Percentiles rank a stretch among this genome's conserved stretches.
These are phyloP conservation scores for Zygoascus flipseniorum DNA, from an alignment of 805 yeast genomes.

Conservation along the genomic window DNA sequence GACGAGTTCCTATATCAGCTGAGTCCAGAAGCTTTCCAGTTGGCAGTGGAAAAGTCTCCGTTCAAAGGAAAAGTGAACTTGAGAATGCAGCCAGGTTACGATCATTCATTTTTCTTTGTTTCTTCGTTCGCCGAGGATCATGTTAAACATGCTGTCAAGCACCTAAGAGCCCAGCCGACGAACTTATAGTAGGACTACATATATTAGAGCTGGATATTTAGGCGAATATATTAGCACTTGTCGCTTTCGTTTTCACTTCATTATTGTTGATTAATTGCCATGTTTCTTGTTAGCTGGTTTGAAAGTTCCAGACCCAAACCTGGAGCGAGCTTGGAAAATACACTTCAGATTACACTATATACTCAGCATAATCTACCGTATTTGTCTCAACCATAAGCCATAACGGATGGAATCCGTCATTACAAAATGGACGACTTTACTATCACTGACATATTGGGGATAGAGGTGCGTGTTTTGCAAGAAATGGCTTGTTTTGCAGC, in stretches of 20 bases:
- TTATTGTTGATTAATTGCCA: no score
- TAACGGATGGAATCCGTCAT: no score
- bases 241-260: no score
- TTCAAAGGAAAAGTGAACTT: slow-evolving; percentile 56
- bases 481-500: background rate
- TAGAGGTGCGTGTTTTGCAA: background rate
- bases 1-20: slow-evolving; percentile 75
- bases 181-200: no score
- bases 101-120: slow-evolving; percentile 84
- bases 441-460: background rate
- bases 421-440: background rate
- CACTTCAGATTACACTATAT: no score
- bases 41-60: slow-evolving; percentile 50
- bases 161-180: slow-evolving; percentile 23
- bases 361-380: no score
- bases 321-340: no score
- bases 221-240: no score
- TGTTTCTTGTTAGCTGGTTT: no score
- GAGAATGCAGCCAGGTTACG: slow-evolving; percentile 69
- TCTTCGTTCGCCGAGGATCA: slow-evolving; percentile 74
- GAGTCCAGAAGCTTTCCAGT: slow-evolving; percentile 63
- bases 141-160: slow-evolving; percentile 78
- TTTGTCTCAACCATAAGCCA: no score
- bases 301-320: no score
- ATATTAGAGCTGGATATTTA: no score